These are phyloP conservation scores for Suillus tomentosus DNA, from an alignment of 768 basidiomycete species.

Conservation along the genomic window DNA sequence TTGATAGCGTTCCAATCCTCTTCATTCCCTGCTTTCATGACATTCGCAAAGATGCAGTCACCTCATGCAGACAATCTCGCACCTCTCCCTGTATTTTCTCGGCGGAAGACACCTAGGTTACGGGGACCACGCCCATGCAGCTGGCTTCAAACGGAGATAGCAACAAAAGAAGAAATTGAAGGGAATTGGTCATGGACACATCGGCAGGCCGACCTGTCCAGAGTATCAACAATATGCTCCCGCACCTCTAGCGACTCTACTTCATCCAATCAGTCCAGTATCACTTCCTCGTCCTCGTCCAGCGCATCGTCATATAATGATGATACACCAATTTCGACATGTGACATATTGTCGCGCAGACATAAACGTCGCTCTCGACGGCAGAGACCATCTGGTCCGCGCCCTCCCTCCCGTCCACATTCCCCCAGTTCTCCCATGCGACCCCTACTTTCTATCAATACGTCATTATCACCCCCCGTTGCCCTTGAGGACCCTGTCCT, in stretches of 20 bases:
- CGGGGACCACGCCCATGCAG: conserved; percentile 33
- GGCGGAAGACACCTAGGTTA: conserved; percentile 20
- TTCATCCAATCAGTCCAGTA: conserved; percentile 13
- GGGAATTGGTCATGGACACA: conserved; percentile 21
- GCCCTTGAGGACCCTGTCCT: not conserved
- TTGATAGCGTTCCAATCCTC: not conserved
- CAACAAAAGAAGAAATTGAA: conserved; percentile 5
- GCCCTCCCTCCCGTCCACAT: conserved; percentile 19
- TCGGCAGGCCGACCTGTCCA: conserved; percentile 14
- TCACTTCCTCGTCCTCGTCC: conserved; percentile 16
- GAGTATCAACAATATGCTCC: conserved; percentile 22
- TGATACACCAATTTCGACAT: conserved; percentile 2
- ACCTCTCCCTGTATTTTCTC: conserved; percentile 12
- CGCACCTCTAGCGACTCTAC: conserved; percentile 18
- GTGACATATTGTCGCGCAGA: conserved; percentile 10
- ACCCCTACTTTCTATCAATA: conserved; percentile 22
- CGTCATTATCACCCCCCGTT: conserved; percentile 11
- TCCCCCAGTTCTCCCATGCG: conserved; percentile 12
- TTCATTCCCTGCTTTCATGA: not conserved
- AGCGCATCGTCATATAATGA: conserved; percentile 13
- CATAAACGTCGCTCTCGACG: conserved; percentile 14
- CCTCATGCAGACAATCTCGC: conserved; percentile 18
- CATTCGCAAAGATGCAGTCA: not conserved
- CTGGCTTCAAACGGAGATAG: conserved; percentile 13
- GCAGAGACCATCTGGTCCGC: conserved; percentile 31